Base-by-base conservation (phyloP, 306 rosid genomes). In the Malus sylvestris region DNA sequence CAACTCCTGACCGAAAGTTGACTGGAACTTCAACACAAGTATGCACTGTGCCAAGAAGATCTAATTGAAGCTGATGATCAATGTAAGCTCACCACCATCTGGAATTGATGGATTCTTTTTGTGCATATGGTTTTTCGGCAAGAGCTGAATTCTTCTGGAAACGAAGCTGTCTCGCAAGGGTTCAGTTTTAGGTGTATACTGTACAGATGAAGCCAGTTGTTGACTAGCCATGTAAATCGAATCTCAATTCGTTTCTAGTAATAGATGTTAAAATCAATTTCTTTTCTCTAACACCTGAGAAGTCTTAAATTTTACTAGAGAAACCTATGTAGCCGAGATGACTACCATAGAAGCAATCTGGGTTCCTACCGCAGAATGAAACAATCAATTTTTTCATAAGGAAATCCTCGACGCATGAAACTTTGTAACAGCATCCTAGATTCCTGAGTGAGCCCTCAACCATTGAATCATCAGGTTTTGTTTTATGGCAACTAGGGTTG, bases 181-280 rank as follows among this genome's bases (percentile, higher is more conserved):
- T 80, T 72, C 86, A 75, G 73, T 51, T 70, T 82, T 81, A 68
- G 70, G 79, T 79, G 82, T 84, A 60, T 76, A 64, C 81, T 86
- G 93, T 86, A 88, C 83, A 89, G 91, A 73, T 52, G 74, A 49
- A 71, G 79, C 71, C 79, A 29, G 69, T 74, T 64, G 67, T 74
- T 78, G 84, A 72, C 66, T 72, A 53, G 73, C 63, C 73, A 58
- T 81, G 81, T 81, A 84, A 35, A 81, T 78, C 51, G 74, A 64
- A 46, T 32, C 61, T 14, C 57, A 33, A 65, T 27, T 84, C 77
- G 78, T 83, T 65, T 75, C 73, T 45, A 57, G 73, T 78, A 32
- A 64, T 22, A 44, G n/a, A 46, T 35, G 20, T 9, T 51, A 35
- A 38, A 38, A 1, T 33, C 57, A 59, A 61, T 19, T 38, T 33